phyloP scores from a whole-genome alignment of 495 filamentous ascomycete species.

The Aspergillus nidulans region DNA sequence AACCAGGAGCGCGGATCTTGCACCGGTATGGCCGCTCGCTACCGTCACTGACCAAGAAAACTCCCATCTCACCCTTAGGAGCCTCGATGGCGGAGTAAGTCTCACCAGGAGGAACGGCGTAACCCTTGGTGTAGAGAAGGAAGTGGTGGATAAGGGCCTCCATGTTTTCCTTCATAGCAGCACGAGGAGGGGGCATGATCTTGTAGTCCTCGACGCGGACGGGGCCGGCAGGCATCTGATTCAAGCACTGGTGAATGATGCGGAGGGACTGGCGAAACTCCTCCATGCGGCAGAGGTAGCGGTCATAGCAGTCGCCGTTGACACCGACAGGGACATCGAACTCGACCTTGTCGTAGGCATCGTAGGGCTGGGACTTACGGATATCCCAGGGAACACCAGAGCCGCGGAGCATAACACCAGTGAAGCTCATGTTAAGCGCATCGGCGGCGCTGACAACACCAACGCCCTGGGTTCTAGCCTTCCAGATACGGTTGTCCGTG shows the following conservation, averaged over 20 bases:
- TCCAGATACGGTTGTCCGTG: slow-evolving; percentile 99
- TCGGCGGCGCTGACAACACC: slow-evolving; percentile 89
- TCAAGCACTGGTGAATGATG: slow-evolving; percentile 97
- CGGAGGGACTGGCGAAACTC: slow-evolving; percentile 97
- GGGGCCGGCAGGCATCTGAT: slow-evolving; percentile 96
- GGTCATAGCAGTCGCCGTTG: slow-evolving; percentile 98
- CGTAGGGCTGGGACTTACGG: slow-evolving; percentile 91
- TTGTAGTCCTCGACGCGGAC: slow-evolving; percentile 98
- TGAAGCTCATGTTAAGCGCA: slow-evolving; percentile 92
- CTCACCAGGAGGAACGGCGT: slow-evolving; percentile 95
- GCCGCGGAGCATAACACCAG: slow-evolving; percentile 95
- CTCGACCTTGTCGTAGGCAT: slow-evolving; percentile 95
- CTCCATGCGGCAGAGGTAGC: slow-evolving; percentile 99
- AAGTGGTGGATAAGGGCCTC: slow-evolving; percentile 99
- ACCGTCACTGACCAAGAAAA: slow-evolving; percentile 94
- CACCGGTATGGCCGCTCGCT: slow-evolving; percentile 95
- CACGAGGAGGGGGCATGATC: slow-evolving; percentile 88
- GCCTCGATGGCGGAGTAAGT: slow-evolving; percentile 98
- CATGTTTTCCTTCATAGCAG: slow-evolving; percentile 99
- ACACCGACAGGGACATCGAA: slow-evolving; percentile 96
- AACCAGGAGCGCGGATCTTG: slow-evolving; percentile 95
- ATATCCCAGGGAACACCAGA: slow-evolving; percentile 98
- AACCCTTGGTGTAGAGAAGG: slow-evolving; percentile 96
- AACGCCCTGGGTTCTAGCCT: slow-evolving; percentile 81
- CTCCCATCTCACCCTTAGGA: slow-evolving; percentile 99